Conservation (phyloP, 1,284 basidiomycete genomes). For the Microbotryomycetes sp. region DNA sequence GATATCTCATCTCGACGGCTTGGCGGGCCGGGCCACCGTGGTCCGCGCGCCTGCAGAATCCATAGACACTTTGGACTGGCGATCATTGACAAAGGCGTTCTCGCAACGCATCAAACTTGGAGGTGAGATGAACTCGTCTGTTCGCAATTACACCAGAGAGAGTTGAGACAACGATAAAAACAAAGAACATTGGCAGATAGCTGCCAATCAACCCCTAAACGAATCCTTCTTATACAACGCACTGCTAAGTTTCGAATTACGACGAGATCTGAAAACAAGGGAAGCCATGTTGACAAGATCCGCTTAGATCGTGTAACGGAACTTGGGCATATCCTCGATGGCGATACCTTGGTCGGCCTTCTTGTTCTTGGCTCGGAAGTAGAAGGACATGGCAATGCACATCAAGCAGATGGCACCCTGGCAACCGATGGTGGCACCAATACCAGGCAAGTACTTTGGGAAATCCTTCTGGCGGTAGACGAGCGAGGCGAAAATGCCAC, state of each 20-base stretch:
- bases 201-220: no score
- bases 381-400: constrained; percentile 23
- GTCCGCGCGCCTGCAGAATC: no score
- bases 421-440: constrained; percentile 34
- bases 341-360: constrained; percentile 17
- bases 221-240: no score
- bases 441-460: constrained; percentile 30
- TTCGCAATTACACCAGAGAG: neutral
- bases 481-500: constrained; percentile 45
- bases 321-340: constrained; percentile 22
- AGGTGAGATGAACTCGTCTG: neutral
- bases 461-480: constrained; percentile 38
- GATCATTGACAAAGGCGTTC: no score
- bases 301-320: constrained; percentile 30
- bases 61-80: no score
- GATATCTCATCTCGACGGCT: no score
- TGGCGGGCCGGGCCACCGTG: no score
- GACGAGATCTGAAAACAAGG: neutral
- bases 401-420: constrained; percentile 36
- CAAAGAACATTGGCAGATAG: no score
- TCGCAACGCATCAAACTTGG: no score
- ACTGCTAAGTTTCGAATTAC: no score
- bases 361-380: constrained; percentile 23
- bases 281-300: neutral
- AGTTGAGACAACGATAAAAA: neutral